Conservation (phyloP, 2,329 filamentous ascomycete species). For the Arachnomyces sp. region DNA sequence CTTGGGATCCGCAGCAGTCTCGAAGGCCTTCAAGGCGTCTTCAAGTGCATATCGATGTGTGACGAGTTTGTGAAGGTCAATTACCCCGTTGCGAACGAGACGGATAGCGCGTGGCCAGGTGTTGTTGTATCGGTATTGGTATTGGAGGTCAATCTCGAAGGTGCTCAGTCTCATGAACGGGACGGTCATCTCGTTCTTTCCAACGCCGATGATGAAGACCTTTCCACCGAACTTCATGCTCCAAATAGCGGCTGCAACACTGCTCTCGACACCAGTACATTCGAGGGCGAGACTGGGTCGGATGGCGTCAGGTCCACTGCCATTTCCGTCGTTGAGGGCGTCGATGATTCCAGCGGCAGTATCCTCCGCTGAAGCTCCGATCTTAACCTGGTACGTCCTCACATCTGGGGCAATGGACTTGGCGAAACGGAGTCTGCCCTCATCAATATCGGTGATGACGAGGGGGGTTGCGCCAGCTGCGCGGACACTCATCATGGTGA, state of each 20-base stretch:
- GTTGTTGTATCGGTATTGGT: slow-evolving; percentile 94
- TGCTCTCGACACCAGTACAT: slow-evolving; percentile 90
- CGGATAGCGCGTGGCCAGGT: slow-evolving; percentile 93
- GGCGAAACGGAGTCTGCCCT: slow-evolving; percentile 74
- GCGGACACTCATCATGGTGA: slow-evolving; percentile 73
- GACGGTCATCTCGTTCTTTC: slow-evolving; percentile 89
- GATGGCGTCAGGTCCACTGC: slow-evolving; percentile 44
- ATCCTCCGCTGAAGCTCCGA: slow-evolving; percentile 52
- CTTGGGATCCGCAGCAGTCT: slow-evolving; percentile 77
- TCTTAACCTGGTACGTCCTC: slow-evolving; percentile 55
- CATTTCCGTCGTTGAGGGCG: slow-evolving; percentile 50
- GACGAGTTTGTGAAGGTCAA: slow-evolving; percentile 72
- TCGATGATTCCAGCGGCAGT: slow-evolving; percentile 60
- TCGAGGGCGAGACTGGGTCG: slow-evolving; percentile 79
- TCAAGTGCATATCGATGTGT: slow-evolving; percentile 82
- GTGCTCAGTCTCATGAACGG: slow-evolving; percentile 92
- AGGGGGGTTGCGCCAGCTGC: slow-evolving; percentile 86
- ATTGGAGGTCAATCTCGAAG: slow-evolving; percentile 86
- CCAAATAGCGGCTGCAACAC: slow-evolving; percentile 78
- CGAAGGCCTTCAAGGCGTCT: slow-evolving; percentile 81
- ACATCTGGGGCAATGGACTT: slow-evolving; percentile 72
- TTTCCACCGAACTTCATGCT: slow-evolving; percentile 90
- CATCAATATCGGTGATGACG: slow-evolving; percentile 90
- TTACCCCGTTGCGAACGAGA: slow-evolving; percentile 71
- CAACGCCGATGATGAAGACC: slow-evolving; percentile 93